Conservation (phyloP, 148 eudicot genomes). For the Rhododendron williamsianum region DNA sequence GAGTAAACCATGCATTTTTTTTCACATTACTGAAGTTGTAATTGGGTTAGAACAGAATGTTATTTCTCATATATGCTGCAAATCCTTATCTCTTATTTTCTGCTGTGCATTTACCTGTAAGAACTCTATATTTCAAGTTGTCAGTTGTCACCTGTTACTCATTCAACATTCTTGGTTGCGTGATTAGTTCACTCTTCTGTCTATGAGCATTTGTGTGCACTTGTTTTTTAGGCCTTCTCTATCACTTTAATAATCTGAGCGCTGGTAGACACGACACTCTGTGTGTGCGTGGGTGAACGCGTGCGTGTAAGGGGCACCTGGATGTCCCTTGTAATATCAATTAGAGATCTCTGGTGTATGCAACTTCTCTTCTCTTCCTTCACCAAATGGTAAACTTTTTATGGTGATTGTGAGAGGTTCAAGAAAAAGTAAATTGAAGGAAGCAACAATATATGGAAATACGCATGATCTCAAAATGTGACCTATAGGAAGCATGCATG, state of each 20-base stretch:
- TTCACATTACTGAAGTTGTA: neutral
- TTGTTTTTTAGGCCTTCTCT: slow-evolving; percentile 1
- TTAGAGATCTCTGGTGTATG: neutral
- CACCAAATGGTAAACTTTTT: neutral
- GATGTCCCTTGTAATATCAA: neutral
- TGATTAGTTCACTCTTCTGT: neutral
- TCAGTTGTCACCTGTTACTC: neutral
- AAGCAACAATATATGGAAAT: neutral
- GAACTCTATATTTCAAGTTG: neutral
- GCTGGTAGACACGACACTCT: neutral
- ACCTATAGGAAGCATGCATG: neutral
- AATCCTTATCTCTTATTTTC: neutral
- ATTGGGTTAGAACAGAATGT: neutral
- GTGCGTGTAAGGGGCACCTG: neutral
- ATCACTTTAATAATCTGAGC: neutral
- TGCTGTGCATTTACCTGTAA: neutral
- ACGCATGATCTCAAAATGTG: neutral
- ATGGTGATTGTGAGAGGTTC: neutral
- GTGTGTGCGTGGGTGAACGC: neutral
- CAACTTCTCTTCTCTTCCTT: neutral
- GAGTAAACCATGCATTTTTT: neutral
- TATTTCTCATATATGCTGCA: neutral
- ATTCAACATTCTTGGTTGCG: neutral
- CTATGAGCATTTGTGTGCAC: neutral
- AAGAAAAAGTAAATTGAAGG: neutral